These are phyloP conservation scores for Trichoderma parareesei DNA, from an alignment of 495 filamentous ascomycete genomes.

Conservation along the genomic window DNA sequence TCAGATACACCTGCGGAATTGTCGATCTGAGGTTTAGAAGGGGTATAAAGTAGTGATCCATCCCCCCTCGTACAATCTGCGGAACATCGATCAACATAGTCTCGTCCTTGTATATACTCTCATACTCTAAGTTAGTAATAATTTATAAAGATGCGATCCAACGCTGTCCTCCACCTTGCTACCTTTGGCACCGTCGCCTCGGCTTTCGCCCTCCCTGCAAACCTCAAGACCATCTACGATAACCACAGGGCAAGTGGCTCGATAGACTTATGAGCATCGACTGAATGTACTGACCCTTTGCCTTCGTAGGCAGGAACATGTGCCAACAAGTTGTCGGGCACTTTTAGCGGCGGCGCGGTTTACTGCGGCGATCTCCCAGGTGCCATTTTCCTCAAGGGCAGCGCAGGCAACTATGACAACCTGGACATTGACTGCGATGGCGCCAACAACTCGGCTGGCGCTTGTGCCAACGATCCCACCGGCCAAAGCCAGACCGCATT, in stretches of 20 bases:
- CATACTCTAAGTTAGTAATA: neutral
- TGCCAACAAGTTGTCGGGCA: neutral
- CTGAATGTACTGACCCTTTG: neutral
- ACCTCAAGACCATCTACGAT: slow-evolving; percentile 3
- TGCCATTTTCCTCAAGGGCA: slow-evolving; percentile 2
- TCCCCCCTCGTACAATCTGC: neutral
- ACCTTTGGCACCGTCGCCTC: neutral
- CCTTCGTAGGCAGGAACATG: slow-evolving; percentile 1
- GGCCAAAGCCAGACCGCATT: slow-evolving; percentile 51
- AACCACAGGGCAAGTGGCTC: neutral
- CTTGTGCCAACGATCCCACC: slow-evolving; percentile 40
- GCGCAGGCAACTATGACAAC: slow-evolving; percentile 20
- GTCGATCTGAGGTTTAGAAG: neutral
- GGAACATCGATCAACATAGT: neutral
- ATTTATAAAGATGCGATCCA: neutral
- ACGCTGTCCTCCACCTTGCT: neutral
- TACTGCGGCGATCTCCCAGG: neutral
- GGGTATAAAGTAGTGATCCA: neutral
- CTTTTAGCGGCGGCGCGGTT: neutral
- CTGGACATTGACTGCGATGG: slow-evolving; percentile 69
- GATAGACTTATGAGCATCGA: neutral
- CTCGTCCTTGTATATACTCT: neutral
- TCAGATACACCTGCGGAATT: neutral
- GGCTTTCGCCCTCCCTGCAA: neutral
- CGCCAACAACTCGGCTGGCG: slow-evolving; percentile 31